Conservation (phyloP, 495 filamentous ascomycete genomes). For the Pseudevernia furfuracea region DNA sequence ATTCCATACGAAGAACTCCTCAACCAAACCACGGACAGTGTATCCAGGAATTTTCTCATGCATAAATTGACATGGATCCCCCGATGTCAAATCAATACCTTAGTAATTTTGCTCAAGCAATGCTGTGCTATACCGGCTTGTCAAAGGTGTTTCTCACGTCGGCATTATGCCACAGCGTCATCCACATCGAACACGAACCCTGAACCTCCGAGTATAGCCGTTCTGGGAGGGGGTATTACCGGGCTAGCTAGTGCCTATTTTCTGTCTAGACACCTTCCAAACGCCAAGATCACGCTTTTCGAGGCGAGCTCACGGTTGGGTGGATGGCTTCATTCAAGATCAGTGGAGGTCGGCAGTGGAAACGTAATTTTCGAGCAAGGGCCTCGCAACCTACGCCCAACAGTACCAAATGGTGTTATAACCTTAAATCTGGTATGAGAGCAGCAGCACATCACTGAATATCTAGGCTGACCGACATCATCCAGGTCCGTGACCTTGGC, state of each 20-base stretch:
- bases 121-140: constrained; percentile 24
- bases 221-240: constrained; percentile 85
- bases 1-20: not conserved
- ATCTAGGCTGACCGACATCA: constrained; percentile 6
- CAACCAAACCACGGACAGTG: not conserved
- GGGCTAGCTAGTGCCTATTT: constrained; percentile 77
- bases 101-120: constrained; percentile 25
- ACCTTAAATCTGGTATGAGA: constrained; percentile 50
- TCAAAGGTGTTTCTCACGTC: constrained; percentile 8
- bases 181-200: not conserved
- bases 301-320: constrained; percentile 63
- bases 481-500: constrained; percentile 55
- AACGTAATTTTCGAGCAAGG: constrained; percentile 76
- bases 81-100: constrained; percentile 17
- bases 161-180: not conserved
- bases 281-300: constrained; percentile 64
- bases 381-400: constrained; percentile 66
- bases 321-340: constrained; percentile 74
- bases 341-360: constrained; percentile 50
- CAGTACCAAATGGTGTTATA: constrained; percentile 38
- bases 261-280: constrained; percentile 51
- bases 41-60: constrained; percentile 2
- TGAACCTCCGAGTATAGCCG: constrained; percentile 46
- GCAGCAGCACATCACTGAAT: not conserved
- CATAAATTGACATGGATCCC: not conserved